Evolutionary conservation across 352 stramenopile species (phyloP).

Genomic region (Aphanomyces invadans): DNA sequence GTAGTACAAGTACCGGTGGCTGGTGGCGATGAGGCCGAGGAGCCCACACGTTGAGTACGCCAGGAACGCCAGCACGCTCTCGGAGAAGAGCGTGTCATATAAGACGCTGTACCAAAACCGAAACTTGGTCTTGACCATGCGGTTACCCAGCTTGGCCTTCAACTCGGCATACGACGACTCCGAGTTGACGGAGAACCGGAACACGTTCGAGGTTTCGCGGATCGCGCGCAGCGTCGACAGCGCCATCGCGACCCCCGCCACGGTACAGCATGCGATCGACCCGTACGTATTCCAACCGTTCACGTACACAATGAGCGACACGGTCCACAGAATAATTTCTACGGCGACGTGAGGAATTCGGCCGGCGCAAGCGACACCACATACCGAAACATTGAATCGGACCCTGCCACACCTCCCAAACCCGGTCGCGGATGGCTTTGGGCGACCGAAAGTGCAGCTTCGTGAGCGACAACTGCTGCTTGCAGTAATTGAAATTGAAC

Average conservation of each 20-base stretch:
- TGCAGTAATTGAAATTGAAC: slow-evolving; percentile 25
- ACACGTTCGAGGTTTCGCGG: slow-evolving; percentile 5
- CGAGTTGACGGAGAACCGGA: slow-evolving; percentile 20
- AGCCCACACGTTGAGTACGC: slow-evolving; percentile 9
- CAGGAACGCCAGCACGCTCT: slow-evolving; percentile 9
- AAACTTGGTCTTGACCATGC: slow-evolving; percentile 5
- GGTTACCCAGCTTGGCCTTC: neutral
- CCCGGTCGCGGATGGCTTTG: slow-evolving; percentile 13
- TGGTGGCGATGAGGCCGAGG: neutral
- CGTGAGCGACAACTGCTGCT: slow-evolving; percentile 20
- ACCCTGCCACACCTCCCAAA: slow-evolving; percentile 13
- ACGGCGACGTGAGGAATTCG: neutral
- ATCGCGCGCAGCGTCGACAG: neutral
- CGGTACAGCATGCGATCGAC: neutral
- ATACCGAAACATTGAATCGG: slow-evolving; percentile 15
- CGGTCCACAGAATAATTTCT: slow-evolving; percentile 21
- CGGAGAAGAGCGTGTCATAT: slow-evolving; percentile 20
- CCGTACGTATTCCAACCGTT: slow-evolving; percentile 17
- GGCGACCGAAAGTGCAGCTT: slow-evolving; percentile 23
- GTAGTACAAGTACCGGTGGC: slow-evolving; percentile 8
- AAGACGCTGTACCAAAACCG: slow-evolving; percentile 20
- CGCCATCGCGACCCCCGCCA: neutral
- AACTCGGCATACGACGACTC: slow-evolving; percentile 15
- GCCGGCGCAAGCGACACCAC: neutral
- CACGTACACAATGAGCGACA: slow-evolving; percentile 21